Base-by-base conservation (phyloP, 306 rosid genomes). In the Glycine soja region DNA sequence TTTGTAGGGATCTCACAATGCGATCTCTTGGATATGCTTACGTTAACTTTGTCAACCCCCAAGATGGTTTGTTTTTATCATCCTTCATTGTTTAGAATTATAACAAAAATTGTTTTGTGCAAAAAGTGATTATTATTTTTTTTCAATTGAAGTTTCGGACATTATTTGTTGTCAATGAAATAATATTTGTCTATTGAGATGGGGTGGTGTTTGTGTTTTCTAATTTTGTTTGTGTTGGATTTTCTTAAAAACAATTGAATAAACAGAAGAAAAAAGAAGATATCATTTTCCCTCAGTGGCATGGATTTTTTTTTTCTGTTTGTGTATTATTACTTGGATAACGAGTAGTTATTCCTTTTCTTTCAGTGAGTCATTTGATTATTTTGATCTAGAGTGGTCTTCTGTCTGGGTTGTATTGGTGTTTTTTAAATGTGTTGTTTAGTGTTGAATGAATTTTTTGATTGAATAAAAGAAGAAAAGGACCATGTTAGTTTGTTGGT, bases 1-100 rank as follows among this genome's bases (percentile, higher is more conserved):
- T 95, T 81, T 95, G 99, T 18, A 87, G 97, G 85, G 99, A 93
- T 24, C 78, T 3, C 84, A 69, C 48, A 24, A 24, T 81, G 90
- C 72, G 2, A 24, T 83, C 99, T 15, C 99, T 95, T 7, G 99
- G 97, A 58, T 95, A 95, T 66, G 97, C 88, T 52, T 95, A 93
- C 51, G 99, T 95, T 78, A 95, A 95, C 74, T 91, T 75, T 16
- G 2, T 62, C 80, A 89, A 16, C 14, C 72, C 87, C 8, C 95
- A 89, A 24, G 97, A 95, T 7, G 97, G 99, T 95, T 10, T 14
- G 2, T 24, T 24, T 24, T 24, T 24, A 24, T 24, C 30, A 24
- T 24, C 30, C 30, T 24, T 24, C 30, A 24, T 24, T 24, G 30
- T 6, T 63, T 34, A 5, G 6, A 30, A 12, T 51, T 46, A 48